Conservation (phyloP, 2,329 filamentous ascomycete genomes). For the Aspergillus neotritici region DNA sequence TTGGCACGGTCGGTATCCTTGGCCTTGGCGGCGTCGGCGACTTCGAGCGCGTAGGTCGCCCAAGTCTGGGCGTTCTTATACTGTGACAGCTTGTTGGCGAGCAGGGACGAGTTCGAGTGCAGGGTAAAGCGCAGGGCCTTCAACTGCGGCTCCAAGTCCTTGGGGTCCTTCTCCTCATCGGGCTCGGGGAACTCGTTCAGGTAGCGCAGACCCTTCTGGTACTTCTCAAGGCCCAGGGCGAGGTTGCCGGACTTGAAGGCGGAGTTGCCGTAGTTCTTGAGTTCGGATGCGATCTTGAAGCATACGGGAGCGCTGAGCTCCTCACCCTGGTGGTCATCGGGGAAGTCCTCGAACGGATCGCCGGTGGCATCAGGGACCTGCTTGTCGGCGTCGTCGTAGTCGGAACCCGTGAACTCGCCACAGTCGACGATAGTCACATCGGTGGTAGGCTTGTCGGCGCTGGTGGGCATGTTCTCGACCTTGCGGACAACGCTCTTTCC, state of each 20-base stretch:
- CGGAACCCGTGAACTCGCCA: constrained; percentile 72
- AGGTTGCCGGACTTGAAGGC: constrained; percentile 79
- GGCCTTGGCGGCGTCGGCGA: constrained; percentile 53
- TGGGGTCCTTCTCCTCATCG: constrained; percentile 59
- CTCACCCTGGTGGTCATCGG: constrained; percentile 66
- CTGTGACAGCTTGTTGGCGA: constrained; percentile 72
- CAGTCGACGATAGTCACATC: constrained; percentile 76
- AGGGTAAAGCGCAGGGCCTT: constrained; percentile 73
- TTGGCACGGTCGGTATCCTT: constrained; percentile 78
- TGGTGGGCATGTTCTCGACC: constrained; percentile 76
- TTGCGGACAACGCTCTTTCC: constrained; percentile 88
- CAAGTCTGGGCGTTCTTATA: constrained; percentile 65
- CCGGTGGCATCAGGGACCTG: constrained; percentile 74
- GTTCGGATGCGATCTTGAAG: constrained; percentile 71
- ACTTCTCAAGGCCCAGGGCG: constrained; percentile 73
- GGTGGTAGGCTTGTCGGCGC: constrained; percentile 69
- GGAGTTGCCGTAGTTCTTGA: constrained; percentile 88
- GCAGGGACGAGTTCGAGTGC: constrained; percentile 80
- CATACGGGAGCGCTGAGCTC: constrained; percentile 63
- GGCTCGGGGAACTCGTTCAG: constrained; percentile 74
- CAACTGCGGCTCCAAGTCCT: constrained; percentile 61
- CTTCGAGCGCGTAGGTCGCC: constrained; percentile 66
- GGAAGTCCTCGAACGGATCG: constrained; percentile 92
- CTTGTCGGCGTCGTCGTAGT: constrained; percentile 60
- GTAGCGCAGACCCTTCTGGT: constrained; percentile 88